Base-by-base conservation (phyloP, 2,329 filamentous ascomycete genomes). In the Alternaria ventricosa region DNA sequence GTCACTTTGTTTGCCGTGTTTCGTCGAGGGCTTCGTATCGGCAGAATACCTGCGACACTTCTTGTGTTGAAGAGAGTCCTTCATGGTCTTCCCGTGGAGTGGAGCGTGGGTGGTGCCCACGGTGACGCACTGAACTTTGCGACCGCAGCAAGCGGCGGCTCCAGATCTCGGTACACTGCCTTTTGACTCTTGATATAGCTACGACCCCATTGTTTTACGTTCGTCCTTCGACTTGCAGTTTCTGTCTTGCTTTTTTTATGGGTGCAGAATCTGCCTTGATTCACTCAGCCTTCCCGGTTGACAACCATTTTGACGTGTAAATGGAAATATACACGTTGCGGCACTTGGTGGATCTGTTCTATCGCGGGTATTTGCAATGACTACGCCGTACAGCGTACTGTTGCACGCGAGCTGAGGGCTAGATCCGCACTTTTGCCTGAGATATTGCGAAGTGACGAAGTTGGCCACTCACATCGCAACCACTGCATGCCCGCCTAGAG, bases 91-190 rank as follows among this genome's bases (percentile, higher is more conserved):
- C 27, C 33, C 20, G 20, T 18, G n/a, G 10, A 33, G 53, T 18
- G 45, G 51, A 56, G 15, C 5, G 25, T 44, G 15, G 33, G 18
- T 33, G n/a, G 20, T n/a, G 30, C 41, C 36, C 10, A 23, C 25
- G 45, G 53, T 45, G 41, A 54, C 45, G 53, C 45, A 55, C 41
- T 57, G 28, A 47, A 33, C 25, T 22, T 58, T 20, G 57, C 49
- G 25, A 55, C 58, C 58, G 33, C 58, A 50, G 44, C 45, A 28
- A 10, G 33, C 58, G 53, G 53, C 53, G 44, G 44, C 46, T 55
- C 28, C n/a, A 50, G 36, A 28, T 25, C 33, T 36, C 33, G 30
- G 22, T 33, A 57, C 58, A 57, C 58, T 61, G 53, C 45, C 58
- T 57, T 55, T 30, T 28, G 18, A 44, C 20, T 20, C 30, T 30